Conservation (phyloP, 106 monocot species). For the Phalaenopsis equestris region DNA sequence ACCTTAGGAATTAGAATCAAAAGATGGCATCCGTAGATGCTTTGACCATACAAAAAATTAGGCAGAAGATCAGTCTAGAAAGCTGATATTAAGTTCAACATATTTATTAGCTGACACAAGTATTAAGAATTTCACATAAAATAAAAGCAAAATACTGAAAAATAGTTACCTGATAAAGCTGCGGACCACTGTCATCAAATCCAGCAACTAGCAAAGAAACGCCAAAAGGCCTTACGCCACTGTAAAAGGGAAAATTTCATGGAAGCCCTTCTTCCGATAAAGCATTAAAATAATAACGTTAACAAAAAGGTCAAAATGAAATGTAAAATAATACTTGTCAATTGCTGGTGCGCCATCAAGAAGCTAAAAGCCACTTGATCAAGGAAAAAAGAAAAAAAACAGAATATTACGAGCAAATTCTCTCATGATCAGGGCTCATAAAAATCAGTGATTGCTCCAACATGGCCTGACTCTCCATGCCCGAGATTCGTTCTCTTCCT, state of each 20-base stretch:
- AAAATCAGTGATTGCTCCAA: not conserved
- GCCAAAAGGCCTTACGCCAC: constrained; percentile 96
- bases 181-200: constrained; percentile 92
- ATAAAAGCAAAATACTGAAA: not conserved
- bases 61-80: not conserved
- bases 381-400: not conserved
- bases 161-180: constrained; percentile 68
- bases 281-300: not conserved
- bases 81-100: not conserved
- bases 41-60: not conserved
- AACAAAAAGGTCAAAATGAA: not conserved
- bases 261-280: not conserved
- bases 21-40: not conserved
- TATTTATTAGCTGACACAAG: not conserved
- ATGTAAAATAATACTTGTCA: not conserved
- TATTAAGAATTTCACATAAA: not conserved
- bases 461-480: not conserved
- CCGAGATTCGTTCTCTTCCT: not conserved
- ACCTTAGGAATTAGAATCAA: not conserved
- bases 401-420: not conserved
- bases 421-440: not conserved
- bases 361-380: not conserved
- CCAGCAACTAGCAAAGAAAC: constrained; percentile 90
- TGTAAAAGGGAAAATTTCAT: constrained; percentile 8
- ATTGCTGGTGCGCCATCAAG: not conserved